These are phyloP conservation scores for Colletotrichum tabaci DNA, from an alignment of 2,329 filamentous ascomycete genomes.

Conservation along the genomic window DNA sequence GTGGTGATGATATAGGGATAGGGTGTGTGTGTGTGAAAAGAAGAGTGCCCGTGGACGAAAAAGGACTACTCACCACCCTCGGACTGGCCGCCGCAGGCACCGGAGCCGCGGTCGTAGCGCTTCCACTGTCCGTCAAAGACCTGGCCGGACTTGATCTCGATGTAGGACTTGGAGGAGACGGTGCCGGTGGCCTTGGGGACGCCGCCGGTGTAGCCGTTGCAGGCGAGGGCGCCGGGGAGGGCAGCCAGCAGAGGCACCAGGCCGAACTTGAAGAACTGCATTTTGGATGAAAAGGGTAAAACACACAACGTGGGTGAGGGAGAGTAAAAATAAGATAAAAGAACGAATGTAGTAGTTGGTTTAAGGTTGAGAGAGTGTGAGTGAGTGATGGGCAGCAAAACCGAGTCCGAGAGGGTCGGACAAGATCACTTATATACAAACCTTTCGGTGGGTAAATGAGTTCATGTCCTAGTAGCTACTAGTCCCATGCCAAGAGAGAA, in stretches of 20 bases:
- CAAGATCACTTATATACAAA: conserved; percentile 29
- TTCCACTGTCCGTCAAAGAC: conserved; percentile 54
- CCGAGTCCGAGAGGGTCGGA: not conserved
- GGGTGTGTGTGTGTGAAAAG: not conserved
- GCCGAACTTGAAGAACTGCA: conserved; percentile 39
- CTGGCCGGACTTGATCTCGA: conserved; percentile 49
- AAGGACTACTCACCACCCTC: conserved; percentile 54
- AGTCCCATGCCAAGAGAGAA: not conserved
- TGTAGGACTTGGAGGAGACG: conserved; percentile 44
- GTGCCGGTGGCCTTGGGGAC: conserved; percentile 48
- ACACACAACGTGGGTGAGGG: not conserved
- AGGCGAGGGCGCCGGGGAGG: conserved; percentile 49
- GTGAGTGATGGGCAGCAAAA: conserved; percentile 19
- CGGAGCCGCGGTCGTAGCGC: conserved; percentile 56
- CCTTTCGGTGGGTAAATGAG: conserved; percentile 1
- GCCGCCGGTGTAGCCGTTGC: conserved; percentile 51
- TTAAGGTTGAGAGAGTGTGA: conserved; percentile 25
- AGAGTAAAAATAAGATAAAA: not conserved
- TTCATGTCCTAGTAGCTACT: not conserved
- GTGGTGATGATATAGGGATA: not conserved
- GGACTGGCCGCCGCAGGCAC: conserved; percentile 57
- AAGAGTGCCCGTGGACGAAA: too few relatives aligned
- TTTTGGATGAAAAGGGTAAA: not conserved
- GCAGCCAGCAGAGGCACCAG: conserved; percentile 47
- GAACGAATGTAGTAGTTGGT: conserved; percentile 32